These are phyloP conservation scores for Stemphylium lycopersici DNA, from an alignment of 2,329 filamentous ascomycete genomes.

Conservation along the genomic window DNA sequence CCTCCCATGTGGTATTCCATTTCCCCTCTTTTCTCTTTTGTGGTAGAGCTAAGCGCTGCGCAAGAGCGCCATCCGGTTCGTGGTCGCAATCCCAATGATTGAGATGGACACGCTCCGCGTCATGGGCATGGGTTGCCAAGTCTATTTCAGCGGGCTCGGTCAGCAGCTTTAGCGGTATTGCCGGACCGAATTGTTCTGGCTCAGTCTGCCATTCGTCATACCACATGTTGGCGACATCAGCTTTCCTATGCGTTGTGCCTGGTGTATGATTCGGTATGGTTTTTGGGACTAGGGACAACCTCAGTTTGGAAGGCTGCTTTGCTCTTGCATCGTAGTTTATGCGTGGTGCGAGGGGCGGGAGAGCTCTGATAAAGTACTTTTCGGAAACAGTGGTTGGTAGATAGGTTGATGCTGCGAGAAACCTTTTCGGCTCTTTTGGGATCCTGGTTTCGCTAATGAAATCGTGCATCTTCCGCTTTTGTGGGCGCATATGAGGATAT, in stretches of 20 bases:
- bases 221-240: slow-evolving; percentile 4
- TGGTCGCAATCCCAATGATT: slow-evolving; percentile 11
- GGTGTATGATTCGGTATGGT: neutral
- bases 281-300: neutral
- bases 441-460: neutral
- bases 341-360: neutral
- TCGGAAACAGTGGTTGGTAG: neutral
- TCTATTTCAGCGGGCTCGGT: slow-evolving; percentile 8
- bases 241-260: neutral
- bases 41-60: slow-evolving; percentile 3
- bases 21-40: neutral
- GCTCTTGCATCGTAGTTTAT: neutral
- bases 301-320: neutral
- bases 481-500: neutral
- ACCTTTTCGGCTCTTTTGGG: neutral
- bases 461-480: neutral
- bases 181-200: slow-evolving; percentile 2
- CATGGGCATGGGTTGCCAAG: slow-evolving; percentile 1
- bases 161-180: slow-evolving; percentile 4
- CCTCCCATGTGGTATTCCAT: neutral
- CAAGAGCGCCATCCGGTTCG: slow-evolving; percentile 6
- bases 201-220: slow-evolving; percentile 10
- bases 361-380: neutral
- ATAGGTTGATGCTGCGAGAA: neutral
- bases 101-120: neutral